Evolutionary conservation across 78 protist species (phyloP), one percentile per base, ranked within the genome.

Genomic region (Dictyostelium capitatum): DNA sequence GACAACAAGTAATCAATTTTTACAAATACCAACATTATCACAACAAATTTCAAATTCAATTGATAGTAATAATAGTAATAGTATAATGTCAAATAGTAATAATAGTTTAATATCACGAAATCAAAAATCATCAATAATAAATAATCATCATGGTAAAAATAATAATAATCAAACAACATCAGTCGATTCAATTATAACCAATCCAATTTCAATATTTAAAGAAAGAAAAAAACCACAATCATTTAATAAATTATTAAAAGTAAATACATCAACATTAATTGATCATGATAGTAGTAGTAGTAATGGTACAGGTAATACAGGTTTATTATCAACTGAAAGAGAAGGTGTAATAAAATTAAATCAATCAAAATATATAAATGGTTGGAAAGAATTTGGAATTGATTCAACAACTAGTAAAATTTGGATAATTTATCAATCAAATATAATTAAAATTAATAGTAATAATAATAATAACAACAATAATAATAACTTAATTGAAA

Each of bases 301-400:
- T 12, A 53, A 53, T 37, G 0, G 12, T 8, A 9, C 11, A 23
- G 1, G 30, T 19, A 10, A 17, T 11, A 19, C 69, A 10, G 12
- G 23, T 11, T 59, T 59, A 59, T 10, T 17, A 23, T 46, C 19
- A 37, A n/a, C 14, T 46, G 83, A 72, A 47, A 51, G 57, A 47
- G 92, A 85, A 37, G 92, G 83, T 54, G 74, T 75, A 75, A 23
- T 85, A 8, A 85, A 85, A 85, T 51, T 85, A 72, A 47, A 79
- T 25, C 20, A 9, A 37, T 43, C 72, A 28, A 32, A 72, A 75
- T 74, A 59, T 32, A 17, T 56, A 56, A 85, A 72, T 73, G 91
- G 92, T 74, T 85, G 92, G 92, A 85, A 85, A 62, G 92, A 85
- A n/a, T 85, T 85, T 85, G 92, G 92, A 43, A 48, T 85, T 23